phyloP scores from a whole-genome alignment of 2,329 filamentous ascomycete genomes.

The Coccinonectria pachysandricola region DNA sequence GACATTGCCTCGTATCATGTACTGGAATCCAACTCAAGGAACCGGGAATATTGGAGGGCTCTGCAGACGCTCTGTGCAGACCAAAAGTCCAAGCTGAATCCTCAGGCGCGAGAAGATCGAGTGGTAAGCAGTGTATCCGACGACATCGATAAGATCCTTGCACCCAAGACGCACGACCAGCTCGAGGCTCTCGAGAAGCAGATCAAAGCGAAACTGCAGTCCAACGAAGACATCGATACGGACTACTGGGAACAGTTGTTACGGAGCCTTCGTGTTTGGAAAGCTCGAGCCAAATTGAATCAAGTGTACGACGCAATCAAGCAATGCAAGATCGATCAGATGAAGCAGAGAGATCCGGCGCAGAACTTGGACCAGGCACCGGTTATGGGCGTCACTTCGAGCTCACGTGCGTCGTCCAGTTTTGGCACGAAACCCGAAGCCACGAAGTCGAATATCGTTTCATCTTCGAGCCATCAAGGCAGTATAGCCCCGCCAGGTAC shows the following conservation, averaged over 20 bases:
- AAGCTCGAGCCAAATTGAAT: conserved; percentile 76
- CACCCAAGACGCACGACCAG: conserved; percentile 76
- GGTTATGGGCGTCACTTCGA: conserved; percentile 2
- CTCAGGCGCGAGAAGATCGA: conserved; percentile 53
- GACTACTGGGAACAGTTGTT: conserved; percentile 97
- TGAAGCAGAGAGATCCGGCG: conserved; percentile 57
- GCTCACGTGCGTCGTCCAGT: conserved; percentile 2
- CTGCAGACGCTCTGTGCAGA: conserved; percentile 78
- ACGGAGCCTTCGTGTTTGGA: conserved; percentile 76
- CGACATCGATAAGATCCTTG: conserved; percentile 80
- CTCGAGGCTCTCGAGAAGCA: conserved; percentile 79
- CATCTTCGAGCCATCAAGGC: conserved; percentile 17
- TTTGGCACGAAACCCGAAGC: conserved; percentile 5
- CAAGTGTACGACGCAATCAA: conserved; percentile 69
- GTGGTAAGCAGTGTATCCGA: conserved; percentile 72
- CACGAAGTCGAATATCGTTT: conserved; percentile 6
- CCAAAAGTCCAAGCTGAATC: conserved; percentile 54
- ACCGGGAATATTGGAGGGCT: conserved; percentile 86
- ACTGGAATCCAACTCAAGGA: conserved; percentile 67
- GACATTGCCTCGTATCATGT: conserved; percentile 74
- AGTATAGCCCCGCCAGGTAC: conserved; percentile 41
- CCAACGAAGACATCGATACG: conserved; percentile 84
- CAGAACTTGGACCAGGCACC: conserved; percentile 10
- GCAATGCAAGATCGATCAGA: conserved; percentile 53
- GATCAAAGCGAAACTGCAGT: conserved; percentile 75